Evolutionary conservation across 192 early-diverging fungal genomes (phyloP).

Genomic region (Linnemannia schmuckeri): DNA sequence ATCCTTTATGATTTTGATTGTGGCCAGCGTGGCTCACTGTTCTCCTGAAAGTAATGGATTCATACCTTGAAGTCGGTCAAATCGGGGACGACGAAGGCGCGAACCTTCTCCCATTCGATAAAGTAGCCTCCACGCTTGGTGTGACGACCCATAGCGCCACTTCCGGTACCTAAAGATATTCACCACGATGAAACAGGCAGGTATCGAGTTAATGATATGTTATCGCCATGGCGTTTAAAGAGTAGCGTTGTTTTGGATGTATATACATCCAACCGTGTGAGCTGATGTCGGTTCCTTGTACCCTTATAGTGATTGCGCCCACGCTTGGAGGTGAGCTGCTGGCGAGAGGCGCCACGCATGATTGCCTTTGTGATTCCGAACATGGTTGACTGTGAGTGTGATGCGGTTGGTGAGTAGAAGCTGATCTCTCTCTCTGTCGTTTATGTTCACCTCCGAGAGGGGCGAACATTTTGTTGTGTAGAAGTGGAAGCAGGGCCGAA

Average conservation of each 20-base stretch:
- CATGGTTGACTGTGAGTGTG: constrained; percentile 38
- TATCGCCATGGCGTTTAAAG: too few relatives aligned
- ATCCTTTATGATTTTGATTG: too few relatives aligned
- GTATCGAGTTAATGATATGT: not conserved
- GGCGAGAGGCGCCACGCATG: constrained; percentile 66
- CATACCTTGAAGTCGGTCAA: constrained; percentile 65
- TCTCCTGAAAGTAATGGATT: not conserved
- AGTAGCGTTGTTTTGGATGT: not conserved
- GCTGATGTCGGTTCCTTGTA: constrained; percentile 9
- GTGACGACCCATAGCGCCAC: constrained; percentile 74
- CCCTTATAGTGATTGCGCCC: constrained; percentile 76
- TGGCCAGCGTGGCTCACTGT: too few relatives aligned
- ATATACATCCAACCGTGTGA: not conserved
- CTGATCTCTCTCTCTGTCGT: not conserved
- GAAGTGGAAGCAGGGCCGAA: too few relatives aligned
- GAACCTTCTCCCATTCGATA: constrained; percentile 71
- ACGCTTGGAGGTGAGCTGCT: constrained; percentile 67
- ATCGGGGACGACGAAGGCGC: constrained; percentile 73
- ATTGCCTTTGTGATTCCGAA: constrained; percentile 69
- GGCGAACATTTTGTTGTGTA: not conserved
- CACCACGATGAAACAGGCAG: not conserved
- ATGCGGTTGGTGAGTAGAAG: not conserved
- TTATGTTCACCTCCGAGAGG: not conserved
- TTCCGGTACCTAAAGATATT: constrained; percentile 62
- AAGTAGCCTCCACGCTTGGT: constrained; percentile 72